Percentiles rank a stretch among this genome's conserved stretches.
phyloP scores from a whole-genome alignment of 208 protist genomes.

The Angomonas ambiguus region DNA sequence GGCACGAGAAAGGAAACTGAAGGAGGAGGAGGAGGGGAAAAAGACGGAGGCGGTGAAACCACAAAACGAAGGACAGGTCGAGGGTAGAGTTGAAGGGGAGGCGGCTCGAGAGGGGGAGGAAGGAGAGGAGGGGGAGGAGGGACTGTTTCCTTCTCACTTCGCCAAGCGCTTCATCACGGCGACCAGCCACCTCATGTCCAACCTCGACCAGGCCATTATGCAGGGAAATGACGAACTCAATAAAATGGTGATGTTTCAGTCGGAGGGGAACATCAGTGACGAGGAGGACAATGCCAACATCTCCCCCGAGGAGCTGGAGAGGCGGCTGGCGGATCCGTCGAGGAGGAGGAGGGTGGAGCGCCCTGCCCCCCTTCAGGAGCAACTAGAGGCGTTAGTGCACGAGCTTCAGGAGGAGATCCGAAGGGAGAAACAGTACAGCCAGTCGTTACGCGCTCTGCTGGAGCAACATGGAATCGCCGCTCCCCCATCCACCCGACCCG shows the following conservation, averaged over 20 bases:
- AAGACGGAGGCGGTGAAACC: neutral
- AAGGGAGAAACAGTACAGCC: constrained; percentile 21
- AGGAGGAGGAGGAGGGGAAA: neutral
- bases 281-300: constrained; percentile 23
- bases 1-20: constrained; percentile 19
- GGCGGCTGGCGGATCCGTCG: neutral
- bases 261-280: constrained; percentile 14
- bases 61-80: constrained; percentile 1
- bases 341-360: neutral
- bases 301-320: neutral
- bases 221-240: constrained; percentile 10
- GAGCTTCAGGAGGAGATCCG: constrained; percentile 56
- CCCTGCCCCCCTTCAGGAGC: constrained; percentile 16
- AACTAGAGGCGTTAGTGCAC: constrained; percentile 52
- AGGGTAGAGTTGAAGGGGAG: neutral
- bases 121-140: constrained; percentile 6
- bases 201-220: constrained; percentile 40
- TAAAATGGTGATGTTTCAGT: neutral
- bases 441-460: constrained; percentile 28
- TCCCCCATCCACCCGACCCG: constrained; percentile 13
- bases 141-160: constrained; percentile 23
- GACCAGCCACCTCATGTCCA: constrained; percentile 34
- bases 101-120: neutral
- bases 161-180: constrained; percentile 37
- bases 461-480: constrained; percentile 20